Conservation (phyloP, 2,329 filamentous ascomycete genomes). For the Microsporum audouinii region DNA sequence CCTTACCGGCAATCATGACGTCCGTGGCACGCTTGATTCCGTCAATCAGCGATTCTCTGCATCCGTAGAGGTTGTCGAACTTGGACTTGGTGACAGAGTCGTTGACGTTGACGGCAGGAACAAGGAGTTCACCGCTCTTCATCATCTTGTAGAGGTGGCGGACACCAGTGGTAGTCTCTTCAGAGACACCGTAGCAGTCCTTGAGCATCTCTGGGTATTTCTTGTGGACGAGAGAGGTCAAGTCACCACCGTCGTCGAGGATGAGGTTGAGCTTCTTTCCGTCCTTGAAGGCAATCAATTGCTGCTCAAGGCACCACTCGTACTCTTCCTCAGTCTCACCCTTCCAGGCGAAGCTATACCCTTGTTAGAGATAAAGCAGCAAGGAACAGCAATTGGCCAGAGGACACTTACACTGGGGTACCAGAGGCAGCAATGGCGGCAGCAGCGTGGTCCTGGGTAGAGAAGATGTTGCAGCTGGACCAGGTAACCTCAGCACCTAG, state of each 20-base stretch:
- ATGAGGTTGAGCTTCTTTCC: slow-evolving; percentile 96
- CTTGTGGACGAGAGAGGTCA: slow-evolving; percentile 89
- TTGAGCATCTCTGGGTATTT: slow-evolving; percentile 99
- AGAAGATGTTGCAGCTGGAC: slow-evolving; percentile 99
- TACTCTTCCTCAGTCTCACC: slow-evolving; percentile 99
- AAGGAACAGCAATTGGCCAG: slow-evolving; percentile 26
- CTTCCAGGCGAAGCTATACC: slow-evolving; percentile 55
- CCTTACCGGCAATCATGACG: slow-evolving; percentile 99
- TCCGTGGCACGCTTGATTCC: slow-evolving; percentile 99
- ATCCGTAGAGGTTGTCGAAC: slow-evolving; percentile 99
- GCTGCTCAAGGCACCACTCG: slow-evolving; percentile 98
- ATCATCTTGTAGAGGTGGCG: slow-evolving; percentile 99
- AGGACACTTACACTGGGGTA: slow-evolving; percentile 58
- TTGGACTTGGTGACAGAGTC: slow-evolving; percentile 99
- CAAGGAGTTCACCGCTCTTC: slow-evolving; percentile 77
- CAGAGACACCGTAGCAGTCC: slow-evolving; percentile 95
- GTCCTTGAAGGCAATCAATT: slow-evolving; percentile 93
- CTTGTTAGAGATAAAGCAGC: not conserved
- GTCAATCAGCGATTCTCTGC: slow-evolving; percentile 96
- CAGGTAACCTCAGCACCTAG: slow-evolving; percentile 98
- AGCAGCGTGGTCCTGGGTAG: slow-evolving; percentile 95
- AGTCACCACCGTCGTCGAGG: slow-evolving; percentile 95
- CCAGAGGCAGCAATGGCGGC: slow-evolving; percentile 91
- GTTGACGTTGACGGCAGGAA: slow-evolving; percentile 98
- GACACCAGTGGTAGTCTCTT: slow-evolving; percentile 99